phyloP scores from a whole-genome alignment of 2,329 filamentous ascomycete genomes.

The Phyllosticta citrichinensis region DNA sequence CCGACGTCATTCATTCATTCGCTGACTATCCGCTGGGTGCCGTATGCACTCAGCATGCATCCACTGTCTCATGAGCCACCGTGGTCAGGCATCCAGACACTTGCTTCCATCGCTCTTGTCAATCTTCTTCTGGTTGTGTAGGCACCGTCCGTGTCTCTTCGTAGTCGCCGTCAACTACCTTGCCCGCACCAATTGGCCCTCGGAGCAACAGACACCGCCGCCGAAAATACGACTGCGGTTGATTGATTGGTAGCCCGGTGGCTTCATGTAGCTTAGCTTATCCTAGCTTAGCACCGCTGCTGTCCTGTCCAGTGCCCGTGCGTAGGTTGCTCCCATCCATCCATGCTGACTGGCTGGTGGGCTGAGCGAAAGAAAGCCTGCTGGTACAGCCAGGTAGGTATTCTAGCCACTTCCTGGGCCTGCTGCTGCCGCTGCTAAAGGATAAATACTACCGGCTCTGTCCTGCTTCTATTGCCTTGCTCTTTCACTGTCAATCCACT shows the following conservation, averaged over 20 bases:
- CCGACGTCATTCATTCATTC: too few species aligned
- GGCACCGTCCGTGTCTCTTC: background rate
- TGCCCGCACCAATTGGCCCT: too few species aligned
- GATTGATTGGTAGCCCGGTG: too few species aligned
- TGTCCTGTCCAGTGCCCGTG: background rate
- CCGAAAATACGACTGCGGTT: too few species aligned
- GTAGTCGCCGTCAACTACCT: too few species aligned
- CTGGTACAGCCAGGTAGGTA: background rate
- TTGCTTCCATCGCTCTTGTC: background rate
- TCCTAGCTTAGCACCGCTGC: background rate
- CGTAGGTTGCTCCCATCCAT: background rate
- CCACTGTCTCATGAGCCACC: background rate
- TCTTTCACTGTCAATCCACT: background rate
- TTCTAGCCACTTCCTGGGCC: background rate
- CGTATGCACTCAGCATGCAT: too few species aligned
- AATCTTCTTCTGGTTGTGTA: background rate
- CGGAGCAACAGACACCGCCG: too few species aligned
- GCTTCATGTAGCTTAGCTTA: too few species aligned
- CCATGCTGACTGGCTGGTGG: background rate
- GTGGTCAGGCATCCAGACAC: background rate
- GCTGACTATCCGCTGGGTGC: too few species aligned
- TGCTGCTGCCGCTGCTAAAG: background rate
- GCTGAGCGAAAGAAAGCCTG: background rate
- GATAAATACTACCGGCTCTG: background rate
- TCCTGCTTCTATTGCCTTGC: background rate